Percentiles rank a stretch among this genome's conserved stretches.
These are phyloP conservation scores for Coprinopsis strossmayeri DNA, from an alignment of 768 basidiomycete species.

Conservation along the genomic window DNA sequence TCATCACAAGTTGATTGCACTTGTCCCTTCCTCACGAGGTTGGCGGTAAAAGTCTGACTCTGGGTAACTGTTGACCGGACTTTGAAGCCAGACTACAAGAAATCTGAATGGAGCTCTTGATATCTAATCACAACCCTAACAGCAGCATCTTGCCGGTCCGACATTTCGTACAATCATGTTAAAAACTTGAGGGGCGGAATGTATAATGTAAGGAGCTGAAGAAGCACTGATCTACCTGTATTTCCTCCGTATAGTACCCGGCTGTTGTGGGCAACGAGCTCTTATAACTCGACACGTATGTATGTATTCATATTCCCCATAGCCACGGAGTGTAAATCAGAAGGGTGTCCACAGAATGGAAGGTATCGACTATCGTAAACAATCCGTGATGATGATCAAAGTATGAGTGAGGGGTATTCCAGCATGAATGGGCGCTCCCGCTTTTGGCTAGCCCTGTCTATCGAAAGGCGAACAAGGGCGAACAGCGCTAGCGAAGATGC, in stretches of 20 bases:
- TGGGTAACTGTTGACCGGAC: neutral
- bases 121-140: neutral
- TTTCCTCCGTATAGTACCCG: conserved; percentile 1
- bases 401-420: neutral
- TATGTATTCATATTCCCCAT: neutral
- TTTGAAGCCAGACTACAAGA: neutral
- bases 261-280: neutral
- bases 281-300: too few species aligned
- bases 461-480: neutral
- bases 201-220: neutral
- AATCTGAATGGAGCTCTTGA: neutral
- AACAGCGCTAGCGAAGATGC: neutral
- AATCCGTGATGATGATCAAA: neutral
- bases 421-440: neutral
- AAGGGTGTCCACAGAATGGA: conserved; percentile 2
- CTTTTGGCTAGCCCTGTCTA: neutral
- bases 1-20: too few species aligned
- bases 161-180: too few species aligned
- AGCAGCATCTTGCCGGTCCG: neutral
- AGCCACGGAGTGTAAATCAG: neutral
- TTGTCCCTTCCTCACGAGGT: neutral
- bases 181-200: too few species aligned
- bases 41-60: neutral
- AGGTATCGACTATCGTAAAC: neutral
- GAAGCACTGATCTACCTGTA: neutral